Conservation (phyloP, 805 yeast genomes). For the Wickerhamomyces canadensis region DNA sequence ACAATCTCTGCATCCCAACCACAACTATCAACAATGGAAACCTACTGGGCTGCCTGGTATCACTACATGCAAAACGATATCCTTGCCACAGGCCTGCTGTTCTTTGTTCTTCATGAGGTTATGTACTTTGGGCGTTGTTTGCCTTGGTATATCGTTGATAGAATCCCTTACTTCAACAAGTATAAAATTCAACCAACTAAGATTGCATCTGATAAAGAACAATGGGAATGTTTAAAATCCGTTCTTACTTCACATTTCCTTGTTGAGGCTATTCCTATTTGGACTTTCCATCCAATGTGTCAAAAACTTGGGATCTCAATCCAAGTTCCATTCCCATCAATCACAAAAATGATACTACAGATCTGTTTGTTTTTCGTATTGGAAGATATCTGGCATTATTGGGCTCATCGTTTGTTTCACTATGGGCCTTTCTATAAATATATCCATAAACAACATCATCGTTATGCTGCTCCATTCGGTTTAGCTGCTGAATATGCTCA, state of each 20-base stretch:
- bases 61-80: conserved; percentile 80
- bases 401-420: conserved; percentile 90
- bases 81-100: conserved; percentile 85
- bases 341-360: conserved; percentile 55
- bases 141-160: conserved; percentile 89
- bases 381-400: conserved; percentile 97
- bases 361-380: conserved; percentile 71
- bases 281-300: conserved; percentile 95
- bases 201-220: conserved; percentile 75
- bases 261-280: conserved; percentile 93
- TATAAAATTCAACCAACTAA: conserved; percentile 89
- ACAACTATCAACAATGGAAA: conserved; percentile 52
- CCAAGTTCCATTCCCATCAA: conserved; percentile 80
- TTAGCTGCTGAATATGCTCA: conserved; percentile 97
- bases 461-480: conserved; percentile 97
- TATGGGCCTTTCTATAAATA: conserved; percentile 83
- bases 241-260: conserved; percentile 83
- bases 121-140: conserved; percentile 88
- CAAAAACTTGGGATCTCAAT: conserved; percentile 70
- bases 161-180: conserved; percentile 75
- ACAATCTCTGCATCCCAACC: neutral
- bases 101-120: conserved; percentile 78
- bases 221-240: conserved; percentile 85
- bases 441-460: conserved; percentile 96
- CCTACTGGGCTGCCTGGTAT: conserved; percentile 87